A percentile compares a stretch with the other conserved stretches of the same genome.
Conservation (phyloP, 192 early-diverging fungal genomes). For the Backusella psychrophila region DNA sequence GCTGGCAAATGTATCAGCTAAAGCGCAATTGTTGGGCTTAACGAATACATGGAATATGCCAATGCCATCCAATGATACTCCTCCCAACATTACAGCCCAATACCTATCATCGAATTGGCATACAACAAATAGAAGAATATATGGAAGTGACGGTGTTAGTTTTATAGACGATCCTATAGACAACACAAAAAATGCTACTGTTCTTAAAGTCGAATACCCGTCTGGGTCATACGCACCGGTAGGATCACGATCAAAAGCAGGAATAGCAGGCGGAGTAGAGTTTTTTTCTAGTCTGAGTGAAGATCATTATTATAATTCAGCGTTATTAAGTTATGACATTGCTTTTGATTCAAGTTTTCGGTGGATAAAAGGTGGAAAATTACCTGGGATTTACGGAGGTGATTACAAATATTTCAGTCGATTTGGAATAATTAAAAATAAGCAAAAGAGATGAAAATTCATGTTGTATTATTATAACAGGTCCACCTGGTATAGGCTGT, state of each 20-base stretch:
- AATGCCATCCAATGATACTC: not conserved
- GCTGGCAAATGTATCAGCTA: not conserved
- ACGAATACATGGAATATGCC: slow-evolving; percentile 4
- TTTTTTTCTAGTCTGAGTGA: slow-evolving; percentile 44
- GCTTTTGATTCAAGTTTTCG: slow-evolving; percentile 42
- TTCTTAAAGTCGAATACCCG: slow-evolving; percentile 1
- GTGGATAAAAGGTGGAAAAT: slow-evolving; percentile 45
- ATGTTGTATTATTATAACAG: not conserved
- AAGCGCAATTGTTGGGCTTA: not conserved
- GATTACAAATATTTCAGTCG: not conserved
- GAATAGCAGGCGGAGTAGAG: slow-evolving; percentile 35
- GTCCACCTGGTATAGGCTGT: slow-evolving; percentile 33
- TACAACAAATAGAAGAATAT: not conserved
- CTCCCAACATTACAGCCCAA: not conserved
- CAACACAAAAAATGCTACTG: not conserved
- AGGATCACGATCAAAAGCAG: not conserved
- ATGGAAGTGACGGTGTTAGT: not conserved
- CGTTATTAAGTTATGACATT: slow-evolving; percentile 44
- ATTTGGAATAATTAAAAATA: not conserved
- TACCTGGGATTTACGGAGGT: slow-evolving; percentile 48
- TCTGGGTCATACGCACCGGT: slow-evolving; percentile 11
- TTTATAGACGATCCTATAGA: slow-evolving; percentile 9
- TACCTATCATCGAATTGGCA: slow-evolving; percentile 13
- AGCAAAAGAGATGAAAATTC: not conserved
- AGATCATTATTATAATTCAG: slow-evolving; percentile 30